phyloP scores from a whole-genome alignment of 345 rosid species.

The Corchorus olitorius region DNA sequence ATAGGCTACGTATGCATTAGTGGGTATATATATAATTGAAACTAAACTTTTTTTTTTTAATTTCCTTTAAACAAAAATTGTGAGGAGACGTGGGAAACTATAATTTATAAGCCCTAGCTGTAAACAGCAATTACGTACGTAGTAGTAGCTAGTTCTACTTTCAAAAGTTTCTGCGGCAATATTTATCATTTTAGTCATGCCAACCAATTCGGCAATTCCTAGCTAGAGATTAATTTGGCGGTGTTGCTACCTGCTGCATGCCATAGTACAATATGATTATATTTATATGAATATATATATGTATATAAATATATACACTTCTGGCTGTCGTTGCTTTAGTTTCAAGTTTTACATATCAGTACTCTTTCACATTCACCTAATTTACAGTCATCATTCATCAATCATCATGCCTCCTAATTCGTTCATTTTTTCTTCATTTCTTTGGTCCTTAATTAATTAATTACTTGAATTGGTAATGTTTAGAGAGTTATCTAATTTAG shows the following conservation, averaged over 20 bases:
- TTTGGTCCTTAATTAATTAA: too few species aligned
- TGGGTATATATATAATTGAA: too few species aligned
- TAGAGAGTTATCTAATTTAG: too few species aligned
- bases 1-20: too few species aligned
- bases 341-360: not conserved
- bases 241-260: not conserved
- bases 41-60: too few species aligned
- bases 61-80: too few species aligned
- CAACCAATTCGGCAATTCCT: not conserved
- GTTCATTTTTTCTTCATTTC: not conserved
- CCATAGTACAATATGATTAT: not conserved
- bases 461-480: too few species aligned
- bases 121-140: not conserved
- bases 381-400: not conserved
- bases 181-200: not conserved
- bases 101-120: not conserved
- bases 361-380: not conserved
- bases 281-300: too few species aligned
- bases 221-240: not conserved
- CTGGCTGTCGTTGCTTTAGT: not conserved
- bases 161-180: not conserved
- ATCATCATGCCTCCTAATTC: not conserved
- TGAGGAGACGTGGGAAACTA: not conserved
- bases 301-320: too few species aligned
- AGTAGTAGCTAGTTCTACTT: not conserved